Conservation (phyloP, 768 basidiomycete species). For the Asterophora parasitica region DNA sequence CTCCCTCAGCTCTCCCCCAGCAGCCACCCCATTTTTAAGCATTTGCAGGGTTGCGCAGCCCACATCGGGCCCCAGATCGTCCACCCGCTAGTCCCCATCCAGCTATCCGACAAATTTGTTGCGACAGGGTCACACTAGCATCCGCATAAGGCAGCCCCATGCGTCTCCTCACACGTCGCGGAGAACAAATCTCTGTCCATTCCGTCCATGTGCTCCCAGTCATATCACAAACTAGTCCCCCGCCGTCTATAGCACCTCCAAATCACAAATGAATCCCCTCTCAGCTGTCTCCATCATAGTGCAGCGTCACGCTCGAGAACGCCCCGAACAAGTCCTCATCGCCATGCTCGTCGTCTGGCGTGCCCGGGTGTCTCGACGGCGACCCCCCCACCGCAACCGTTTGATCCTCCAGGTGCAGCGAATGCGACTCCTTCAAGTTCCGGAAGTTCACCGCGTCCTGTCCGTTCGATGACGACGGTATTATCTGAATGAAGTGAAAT, state of each 20-base stretch:
- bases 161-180: constrained; percentile 20
- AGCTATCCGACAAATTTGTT: constrained; percentile 24
- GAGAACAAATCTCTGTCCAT: constrained; percentile 14
- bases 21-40: constrained; percentile 1
- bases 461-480: constrained; percentile 73
- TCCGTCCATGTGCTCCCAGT: constrained; percentile 1
- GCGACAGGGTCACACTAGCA: constrained; percentile 23
- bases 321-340: constrained; percentile 74
- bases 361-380: constrained; percentile 25
- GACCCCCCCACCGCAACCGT: constrained; percentile 32
- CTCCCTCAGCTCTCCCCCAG: not conserved
- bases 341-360: constrained; percentile 32
- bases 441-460: constrained; percentile 88
- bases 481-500: constrained; percentile 52
- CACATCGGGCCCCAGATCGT: constrained; percentile 24
- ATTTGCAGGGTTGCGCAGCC: constrained; percentile 13
- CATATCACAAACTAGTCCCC: too few relatives aligned
- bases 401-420: constrained; percentile 82
- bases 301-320: constrained; percentile 87
- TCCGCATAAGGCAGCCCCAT: constrained; percentile 23
- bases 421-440: constrained; percentile 83
- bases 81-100: constrained; percentile 21
- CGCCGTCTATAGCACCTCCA: constrained; percentile 7
- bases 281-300: constrained; percentile 70
- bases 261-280: constrained; percentile 7